These are phyloP conservation scores for Linum tenue DNA, from an alignment of 345 rosid species.

Conservation along the genomic window DNA sequence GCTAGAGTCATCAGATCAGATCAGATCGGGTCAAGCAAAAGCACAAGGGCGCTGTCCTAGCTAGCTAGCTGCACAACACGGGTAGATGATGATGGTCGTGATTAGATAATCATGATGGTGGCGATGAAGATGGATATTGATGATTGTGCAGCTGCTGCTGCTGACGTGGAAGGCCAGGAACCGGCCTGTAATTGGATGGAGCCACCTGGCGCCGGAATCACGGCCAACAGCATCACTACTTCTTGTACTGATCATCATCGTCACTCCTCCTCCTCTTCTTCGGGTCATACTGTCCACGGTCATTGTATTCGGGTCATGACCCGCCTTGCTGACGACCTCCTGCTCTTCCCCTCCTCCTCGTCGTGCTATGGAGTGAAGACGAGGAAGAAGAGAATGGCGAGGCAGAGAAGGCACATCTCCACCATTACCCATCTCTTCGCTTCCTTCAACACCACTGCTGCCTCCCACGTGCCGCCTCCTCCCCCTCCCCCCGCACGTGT, in stretches of 20 bases:
- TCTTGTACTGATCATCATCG: constrained; percentile 2
- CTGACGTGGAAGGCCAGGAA: constrained; percentile 50
- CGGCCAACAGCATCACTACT: constrained; percentile 21
- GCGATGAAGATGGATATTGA: constrained; percentile 34
- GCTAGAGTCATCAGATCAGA: background rate
- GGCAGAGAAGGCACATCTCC: constrained; percentile 70
- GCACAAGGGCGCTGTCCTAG: too few species aligned
- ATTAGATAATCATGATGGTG: constrained; percentile 36
- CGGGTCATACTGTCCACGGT: too few species aligned
- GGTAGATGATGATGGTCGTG: constrained; percentile 9
- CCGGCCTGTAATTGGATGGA: constrained; percentile 22
- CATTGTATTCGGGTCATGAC: constrained; percentile 22
- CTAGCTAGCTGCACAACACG: too few species aligned
- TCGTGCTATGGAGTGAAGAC: constrained; percentile 43
- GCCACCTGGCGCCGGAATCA: constrained; percentile 39
- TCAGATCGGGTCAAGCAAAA: background rate
- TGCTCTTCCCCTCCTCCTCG: constrained; percentile 1
- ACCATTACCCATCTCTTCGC: constrained; percentile 38
- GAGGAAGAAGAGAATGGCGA: constrained; percentile 79
- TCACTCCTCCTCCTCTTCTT: background rate
- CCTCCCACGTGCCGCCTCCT: constrained; percentile 31
- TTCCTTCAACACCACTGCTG: constrained; percentile 12
- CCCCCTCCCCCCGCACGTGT: constrained; percentile 29
- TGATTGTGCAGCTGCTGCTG: constrained; percentile 14
- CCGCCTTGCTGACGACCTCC: constrained; percentile 18